Evolutionary conservation across 306 rosid species (phyloP).

Genomic region (Lupinus albus): DNA sequence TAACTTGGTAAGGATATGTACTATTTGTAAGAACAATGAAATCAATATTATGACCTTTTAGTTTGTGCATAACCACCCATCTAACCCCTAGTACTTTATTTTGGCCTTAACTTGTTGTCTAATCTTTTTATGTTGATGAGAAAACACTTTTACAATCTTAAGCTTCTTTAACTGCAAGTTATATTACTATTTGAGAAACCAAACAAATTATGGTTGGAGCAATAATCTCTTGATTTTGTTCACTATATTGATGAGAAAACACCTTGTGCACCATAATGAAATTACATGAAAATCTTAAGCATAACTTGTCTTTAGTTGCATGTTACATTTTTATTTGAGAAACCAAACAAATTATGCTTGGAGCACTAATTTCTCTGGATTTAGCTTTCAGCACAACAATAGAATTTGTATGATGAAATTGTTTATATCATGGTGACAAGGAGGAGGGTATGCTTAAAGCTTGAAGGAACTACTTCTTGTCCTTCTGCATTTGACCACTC

Average conservation of each 20-base stretch:
- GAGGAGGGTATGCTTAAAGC: neutral
- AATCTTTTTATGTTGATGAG: neutral
- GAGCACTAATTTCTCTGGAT: neutral
- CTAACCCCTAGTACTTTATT: slow-evolving; percentile 9
- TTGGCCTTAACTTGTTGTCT: slow-evolving; percentile 29
- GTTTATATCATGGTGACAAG: slow-evolving; percentile 3
- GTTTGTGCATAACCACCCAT: slow-evolving; percentile 18
- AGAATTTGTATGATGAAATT: slow-evolving; percentile 10
- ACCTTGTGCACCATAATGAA: slow-evolving; percentile 4
- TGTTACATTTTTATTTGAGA: slow-evolving; percentile 22
- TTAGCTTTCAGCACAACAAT: neutral
- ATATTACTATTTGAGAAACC: slow-evolving; percentile 19
- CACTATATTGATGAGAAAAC: slow-evolving; percentile 12
- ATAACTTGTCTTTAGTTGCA: slow-evolving; percentile 6
- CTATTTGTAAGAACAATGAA: slow-evolving; percentile 10
- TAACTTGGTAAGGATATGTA: slow-evolving; percentile 9
- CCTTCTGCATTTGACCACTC: neutral
- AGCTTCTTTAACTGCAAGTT: slow-evolving; percentile 18
- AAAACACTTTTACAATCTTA: slow-evolving; percentile 22
- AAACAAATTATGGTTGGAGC: slow-evolving; percentile 5
- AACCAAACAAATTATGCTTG: slow-evolving; percentile 22
- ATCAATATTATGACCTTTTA: slow-evolving; percentile 33
- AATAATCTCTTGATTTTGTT: neutral
- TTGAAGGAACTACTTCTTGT: neutral
- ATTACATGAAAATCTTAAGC: slow-evolving; percentile 17